A percentile compares a stretch with the other conserved stretches of the same genome.
These are phyloP conservation scores for Jacaranda copaia DNA, from an alignment of 257 asterid genomes.

Conservation along the genomic window DNA sequence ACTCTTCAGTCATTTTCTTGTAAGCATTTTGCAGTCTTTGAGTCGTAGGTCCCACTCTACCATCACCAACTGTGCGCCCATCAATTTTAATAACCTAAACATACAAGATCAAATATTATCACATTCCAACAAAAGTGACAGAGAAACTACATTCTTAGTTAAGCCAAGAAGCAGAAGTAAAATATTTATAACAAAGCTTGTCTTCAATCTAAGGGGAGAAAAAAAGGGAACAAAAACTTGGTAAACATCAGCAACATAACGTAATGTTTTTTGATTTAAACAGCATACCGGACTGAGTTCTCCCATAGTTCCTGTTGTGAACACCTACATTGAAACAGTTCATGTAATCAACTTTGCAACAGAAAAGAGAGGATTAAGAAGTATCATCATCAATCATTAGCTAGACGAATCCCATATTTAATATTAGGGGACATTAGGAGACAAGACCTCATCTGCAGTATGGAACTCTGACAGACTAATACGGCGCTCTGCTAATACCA, in stretches of 20 bases:
- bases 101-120: neutral
- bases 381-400: conserved; percentile 4
- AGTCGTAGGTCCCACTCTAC: conserved; percentile 83
- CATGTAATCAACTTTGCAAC: conserved; percentile 5
- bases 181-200: neutral
- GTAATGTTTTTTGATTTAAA: neutral
- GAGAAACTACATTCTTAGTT: neutral
- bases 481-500: conserved; percentile 64
- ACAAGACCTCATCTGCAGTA: conserved; percentile 79
- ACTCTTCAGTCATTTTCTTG: conserved; percentile 54
- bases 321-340: conserved; percentile 40
- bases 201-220: neutral
- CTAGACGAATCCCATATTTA: conserved; percentile 9
- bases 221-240: neutral
- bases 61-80: conserved; percentile 82
- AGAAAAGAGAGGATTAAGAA: conserved; percentile 21
- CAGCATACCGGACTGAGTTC: conserved; percentile 75
- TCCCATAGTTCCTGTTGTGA: conserved; percentile 86
- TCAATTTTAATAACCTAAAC: conserved; percentile 77
- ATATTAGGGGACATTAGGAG: conserved; percentile 12
- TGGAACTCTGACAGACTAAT: conserved; percentile 81
- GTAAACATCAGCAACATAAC: neutral
- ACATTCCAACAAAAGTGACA: neutral
- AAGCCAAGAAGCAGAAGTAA: neutral
- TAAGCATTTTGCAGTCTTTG: conserved; percentile 72